Base-by-base conservation (phyloP, 805 yeast species). In the Priceomyces haplophilus region DNA sequence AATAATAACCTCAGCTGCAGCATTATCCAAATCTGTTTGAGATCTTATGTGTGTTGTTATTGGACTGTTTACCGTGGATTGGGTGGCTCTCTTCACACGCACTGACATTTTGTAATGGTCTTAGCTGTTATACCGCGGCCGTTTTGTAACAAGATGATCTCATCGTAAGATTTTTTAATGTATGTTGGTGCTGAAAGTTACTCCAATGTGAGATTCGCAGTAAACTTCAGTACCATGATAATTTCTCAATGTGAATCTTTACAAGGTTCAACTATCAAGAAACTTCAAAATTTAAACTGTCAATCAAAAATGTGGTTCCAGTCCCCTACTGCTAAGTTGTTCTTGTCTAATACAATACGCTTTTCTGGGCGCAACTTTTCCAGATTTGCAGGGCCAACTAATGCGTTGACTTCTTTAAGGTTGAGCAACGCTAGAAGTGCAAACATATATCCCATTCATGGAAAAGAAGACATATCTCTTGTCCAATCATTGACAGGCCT, bases 41-140 rank as follows among this genome's bases (percentile, higher is more conserved):
- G 57, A 48, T 38, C 52, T 44, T 40, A 72, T 59, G 16, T 62
- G 66, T 3, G 72, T 57, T 18, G 70, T 59, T 1, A 75, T 72
- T 7, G 83, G 81, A 1, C 72, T 62, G 43, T 75, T 74, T 20
- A 77, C 69, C 1, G 77, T 73, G 5, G 74, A 67, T 20, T 69
- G 67, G 12, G 61, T 54, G 23, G 55, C 62, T 57, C 77, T 69
- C 57, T 64, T 72, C 21, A 70, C 67, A 44, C 74, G 69, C 34
- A 59, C 50, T 3, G 73, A 58, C 61, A 36, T 36, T 18, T 36
- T 36, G 27, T 6, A 7, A 8, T 21, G 6, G 8, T 8, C 24
- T 21, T 21, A 8, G 8, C 24, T 21, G 8, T 15, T 6, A 13
- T 54, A 52, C 34, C 15, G 34, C 24, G 8, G 24, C 8, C 24